These are phyloP conservation scores for Aspergillus jensenii DNA, from an alignment of 2,329 filamentous ascomycete species.

Conservation along the genomic window DNA sequence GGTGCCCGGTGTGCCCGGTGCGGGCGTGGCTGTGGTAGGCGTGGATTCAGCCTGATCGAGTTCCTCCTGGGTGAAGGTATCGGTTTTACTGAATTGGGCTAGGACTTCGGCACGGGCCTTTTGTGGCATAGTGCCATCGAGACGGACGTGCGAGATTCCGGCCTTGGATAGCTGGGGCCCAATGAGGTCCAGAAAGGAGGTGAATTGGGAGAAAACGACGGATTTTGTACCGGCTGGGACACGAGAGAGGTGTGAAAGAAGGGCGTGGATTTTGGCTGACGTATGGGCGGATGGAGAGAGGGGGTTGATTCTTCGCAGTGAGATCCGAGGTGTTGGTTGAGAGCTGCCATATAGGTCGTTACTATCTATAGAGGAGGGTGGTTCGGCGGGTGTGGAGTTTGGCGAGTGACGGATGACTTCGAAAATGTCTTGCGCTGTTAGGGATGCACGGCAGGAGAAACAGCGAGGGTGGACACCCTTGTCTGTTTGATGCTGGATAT, in stretches of 20 bases:
- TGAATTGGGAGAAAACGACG: constrained; percentile 96
- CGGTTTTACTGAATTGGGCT: constrained; percentile 62
- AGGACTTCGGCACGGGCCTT: constrained; percentile 79
- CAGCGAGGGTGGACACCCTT: constrained; percentile 76
- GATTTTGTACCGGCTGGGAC: constrained; percentile 76
- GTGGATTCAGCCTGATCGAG: constrained; percentile 34
- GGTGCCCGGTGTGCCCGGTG: background rate
- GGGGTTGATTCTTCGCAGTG: constrained; percentile 60
- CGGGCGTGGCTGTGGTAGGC: background rate
- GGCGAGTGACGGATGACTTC: constrained; percentile 75
- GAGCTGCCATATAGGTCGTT: constrained; percentile 41
- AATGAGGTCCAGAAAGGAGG: constrained; percentile 90
- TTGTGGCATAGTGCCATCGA: constrained; percentile 89
- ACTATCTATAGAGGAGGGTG: constrained; percentile 33
- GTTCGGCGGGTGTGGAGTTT: constrained; percentile 42
- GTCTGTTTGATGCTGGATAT: constrained; percentile 81
- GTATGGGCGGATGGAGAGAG: constrained; percentile 59
- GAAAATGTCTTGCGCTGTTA: constrained; percentile 83
- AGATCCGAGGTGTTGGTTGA: constrained; percentile 50
- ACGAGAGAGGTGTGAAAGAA: constrained; percentile 72
- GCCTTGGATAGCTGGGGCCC: constrained; percentile 72
- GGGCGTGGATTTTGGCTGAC: constrained; percentile 82
- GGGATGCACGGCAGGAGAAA: constrained; percentile 82
- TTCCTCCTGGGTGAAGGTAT: constrained; percentile 36
- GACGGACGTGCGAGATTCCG: constrained; percentile 76